phyloP scores from a whole-genome alignment of 805 yeast genomes.

The Saturnispora kantuleensis region DNA sequence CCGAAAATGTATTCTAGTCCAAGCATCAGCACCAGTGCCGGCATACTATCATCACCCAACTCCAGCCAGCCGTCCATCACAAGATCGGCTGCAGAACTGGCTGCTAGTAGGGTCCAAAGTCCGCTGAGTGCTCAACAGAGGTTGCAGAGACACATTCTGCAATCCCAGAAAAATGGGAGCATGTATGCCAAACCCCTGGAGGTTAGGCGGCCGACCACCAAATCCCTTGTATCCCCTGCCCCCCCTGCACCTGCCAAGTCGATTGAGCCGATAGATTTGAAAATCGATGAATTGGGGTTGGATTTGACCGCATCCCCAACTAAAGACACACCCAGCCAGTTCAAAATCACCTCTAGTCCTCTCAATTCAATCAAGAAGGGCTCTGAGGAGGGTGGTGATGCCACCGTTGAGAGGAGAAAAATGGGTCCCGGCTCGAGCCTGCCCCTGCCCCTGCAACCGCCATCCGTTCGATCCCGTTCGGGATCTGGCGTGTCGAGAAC shows the following conservation, averaged over 20 bases:
- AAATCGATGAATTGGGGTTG: background rate
- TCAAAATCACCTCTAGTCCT: too few relatives aligned
- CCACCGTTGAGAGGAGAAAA: too few relatives aligned
- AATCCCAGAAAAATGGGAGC: slow-evolving; percentile 25
- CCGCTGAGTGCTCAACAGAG: slow-evolving; percentile 27
- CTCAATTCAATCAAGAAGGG: too few relatives aligned
- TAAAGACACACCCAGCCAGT: background rate
- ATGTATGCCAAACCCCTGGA: slow-evolving; percentile 22
- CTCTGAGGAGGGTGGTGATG: too few relatives aligned
- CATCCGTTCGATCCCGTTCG: too few relatives aligned
- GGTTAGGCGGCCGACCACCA: slow-evolving; percentile 14
- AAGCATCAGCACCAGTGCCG: background rate
- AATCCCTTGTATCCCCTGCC: background rate
- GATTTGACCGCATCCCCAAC: background rate
- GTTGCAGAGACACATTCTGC: slow-evolving; percentile 27
- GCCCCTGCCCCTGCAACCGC: too few relatives aligned
- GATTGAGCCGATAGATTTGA: too few relatives aligned
- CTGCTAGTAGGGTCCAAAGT: slow-evolving; percentile 12
- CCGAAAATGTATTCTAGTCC: background rate
- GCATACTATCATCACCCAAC: too few relatives aligned
- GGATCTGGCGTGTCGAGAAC: too few relatives aligned
- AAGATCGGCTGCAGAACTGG: slow-evolving; percentile 14
- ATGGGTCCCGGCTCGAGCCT: too few relatives aligned
- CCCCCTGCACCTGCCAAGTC: too few relatives aligned
- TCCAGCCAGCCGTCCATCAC: background rate